Percentiles rank a stretch among this genome's conserved stretches.
Conservation (phyloP, 306 rosid genomes). For the Pyrus communis region DNA sequence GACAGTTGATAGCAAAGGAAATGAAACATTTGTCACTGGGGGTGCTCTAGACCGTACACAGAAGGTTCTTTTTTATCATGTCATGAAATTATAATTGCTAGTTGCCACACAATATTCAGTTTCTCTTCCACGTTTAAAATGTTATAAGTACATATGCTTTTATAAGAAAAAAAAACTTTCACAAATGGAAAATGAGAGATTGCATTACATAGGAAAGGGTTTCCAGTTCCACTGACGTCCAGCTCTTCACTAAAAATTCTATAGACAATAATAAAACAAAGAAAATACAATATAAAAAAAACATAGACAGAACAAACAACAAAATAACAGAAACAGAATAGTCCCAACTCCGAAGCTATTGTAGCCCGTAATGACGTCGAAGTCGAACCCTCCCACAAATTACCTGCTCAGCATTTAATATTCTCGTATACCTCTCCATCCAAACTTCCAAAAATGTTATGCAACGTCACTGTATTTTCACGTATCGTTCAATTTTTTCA, state of each 20-base stretch:
- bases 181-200: not conserved
- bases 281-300: not conserved
- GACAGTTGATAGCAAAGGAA: conserved; percentile 81
- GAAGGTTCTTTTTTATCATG: conserved; percentile 48
- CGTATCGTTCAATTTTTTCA: not conserved
- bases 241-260: not conserved
- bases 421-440: not conserved
- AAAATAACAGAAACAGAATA: not conserved
- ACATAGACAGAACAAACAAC: not conserved
- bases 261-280: not conserved
- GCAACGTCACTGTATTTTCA: not conserved
- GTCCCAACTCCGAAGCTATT: not conserved
- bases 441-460: not conserved
- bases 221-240: not conserved
- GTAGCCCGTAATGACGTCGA: not conserved
- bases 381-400: not conserved
- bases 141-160: not conserved
- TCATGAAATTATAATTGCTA: not conserved
- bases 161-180: not conserved
- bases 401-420: not conserved
- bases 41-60: conserved; percentile 74
- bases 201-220: not conserved
- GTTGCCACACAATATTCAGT: not conserved
- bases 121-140: not conserved
- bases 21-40: conserved; percentile 81